phyloP scores from a whole-genome alignment of 345 rosid genomes.

The Cardamine resedifolia region DNA sequence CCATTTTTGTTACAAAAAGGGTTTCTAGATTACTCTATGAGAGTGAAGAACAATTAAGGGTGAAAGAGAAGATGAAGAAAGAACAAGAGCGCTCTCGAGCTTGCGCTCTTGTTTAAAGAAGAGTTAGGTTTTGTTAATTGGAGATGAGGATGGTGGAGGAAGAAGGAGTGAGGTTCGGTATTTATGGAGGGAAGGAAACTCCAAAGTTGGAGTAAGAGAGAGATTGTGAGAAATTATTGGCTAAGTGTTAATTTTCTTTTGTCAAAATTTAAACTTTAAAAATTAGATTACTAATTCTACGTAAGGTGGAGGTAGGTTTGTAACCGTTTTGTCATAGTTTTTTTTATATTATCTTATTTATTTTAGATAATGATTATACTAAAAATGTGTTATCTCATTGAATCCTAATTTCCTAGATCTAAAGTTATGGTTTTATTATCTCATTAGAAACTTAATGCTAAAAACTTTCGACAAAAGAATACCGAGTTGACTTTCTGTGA shows the following conservation, averaged over 20 bases:
- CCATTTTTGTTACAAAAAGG: slow-evolving; percentile 23
- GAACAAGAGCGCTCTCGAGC: slow-evolving; percentile 30
- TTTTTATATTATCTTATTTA: background rate
- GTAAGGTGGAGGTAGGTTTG: slow-evolving; percentile 33
- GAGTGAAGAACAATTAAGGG: background rate
- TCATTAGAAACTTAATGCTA: background rate
- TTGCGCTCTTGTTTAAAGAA: slow-evolving; percentile 33
- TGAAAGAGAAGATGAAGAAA: slow-evolving; percentile 13
- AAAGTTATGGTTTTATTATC: too few relatives aligned
- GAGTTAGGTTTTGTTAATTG: slow-evolving; percentile 31
- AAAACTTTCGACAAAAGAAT: background rate
- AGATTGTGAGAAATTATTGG: background rate
- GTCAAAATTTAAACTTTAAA: background rate
- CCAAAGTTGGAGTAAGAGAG: slow-evolving; percentile 17
- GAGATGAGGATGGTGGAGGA: slow-evolving; percentile 27
- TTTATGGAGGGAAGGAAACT: slow-evolving; percentile 37
- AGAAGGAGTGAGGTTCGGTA: slow-evolving; percentile 32
- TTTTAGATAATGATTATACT: background rate
- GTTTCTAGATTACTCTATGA: slow-evolving; percentile 9
- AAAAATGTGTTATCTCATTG: background rate
- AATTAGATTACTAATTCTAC: slow-evolving; percentile 22
- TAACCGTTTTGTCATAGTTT: slow-evolving; percentile 27
- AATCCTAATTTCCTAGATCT: background rate
- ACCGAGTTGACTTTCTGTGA: slow-evolving; percentile 25
- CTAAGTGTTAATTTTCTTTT: background rate